These are phyloP conservation scores for Erythrobasidium yunnanense DNA, from an alignment of 768 basidiomycete genomes.

Conservation along the genomic window DNA sequence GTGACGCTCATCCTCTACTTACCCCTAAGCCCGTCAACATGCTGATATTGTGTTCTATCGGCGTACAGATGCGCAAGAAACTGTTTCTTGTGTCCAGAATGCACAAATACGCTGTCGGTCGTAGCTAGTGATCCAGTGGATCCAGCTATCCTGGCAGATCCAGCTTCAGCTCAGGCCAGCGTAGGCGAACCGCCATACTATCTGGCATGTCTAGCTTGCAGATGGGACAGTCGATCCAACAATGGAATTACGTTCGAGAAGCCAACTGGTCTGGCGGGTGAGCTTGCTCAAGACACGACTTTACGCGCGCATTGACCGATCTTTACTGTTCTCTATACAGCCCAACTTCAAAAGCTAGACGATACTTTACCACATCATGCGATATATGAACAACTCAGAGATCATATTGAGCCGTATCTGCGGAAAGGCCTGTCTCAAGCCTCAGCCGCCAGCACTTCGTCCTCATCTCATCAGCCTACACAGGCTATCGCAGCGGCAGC, in stretches of 20 bases:
- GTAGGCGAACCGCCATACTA: conserved; percentile 81
- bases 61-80: conserved; percentile 79
- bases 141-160: background rate
- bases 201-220: conserved; percentile 79
- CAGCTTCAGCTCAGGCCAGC: conserved; percentile 42
- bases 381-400: conserved; percentile 88
- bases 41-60: background rate
- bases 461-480: conserved; percentile 37
- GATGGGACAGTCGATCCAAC: conserved; percentile 79
- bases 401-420: conserved; percentile 92
- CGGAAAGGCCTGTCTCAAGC: conserved; percentile 43
- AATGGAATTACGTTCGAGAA: conserved; percentile 91
- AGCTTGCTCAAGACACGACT: conserved; percentile 36
- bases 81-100: conserved; percentile 92
- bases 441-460: conserved; percentile 29
- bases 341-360: conserved; percentile 80
- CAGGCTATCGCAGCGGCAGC: conserved; percentile 53
- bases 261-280: conserved; percentile 86
- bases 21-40: too few relatives aligned
- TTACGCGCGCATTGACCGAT: too few relatives aligned
- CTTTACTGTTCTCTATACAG: conserved; percentile 49
- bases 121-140: conserved; percentile 55
- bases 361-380: conserved; percentile 71
- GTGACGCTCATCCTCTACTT: conserved; percentile 44
- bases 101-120: conserved; percentile 75